These are phyloP conservation scores for Mortierella sp. DNA, from an alignment of 371 early-diverging fungal genomes.

Conservation along the genomic window DNA sequence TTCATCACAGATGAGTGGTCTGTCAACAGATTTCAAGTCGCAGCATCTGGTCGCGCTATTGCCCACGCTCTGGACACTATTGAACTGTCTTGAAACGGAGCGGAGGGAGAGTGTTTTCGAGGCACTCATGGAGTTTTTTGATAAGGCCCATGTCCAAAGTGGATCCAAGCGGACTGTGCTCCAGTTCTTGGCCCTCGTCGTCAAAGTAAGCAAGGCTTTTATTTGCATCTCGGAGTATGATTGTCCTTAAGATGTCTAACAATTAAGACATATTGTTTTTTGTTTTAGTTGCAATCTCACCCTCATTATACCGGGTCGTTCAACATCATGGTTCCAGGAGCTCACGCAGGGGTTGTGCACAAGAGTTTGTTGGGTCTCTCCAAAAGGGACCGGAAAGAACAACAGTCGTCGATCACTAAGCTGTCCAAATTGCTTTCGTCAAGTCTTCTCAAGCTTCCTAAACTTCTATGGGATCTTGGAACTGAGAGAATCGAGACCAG, in stretches of 20 bases:
- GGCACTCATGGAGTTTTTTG: conserved; percentile 46
- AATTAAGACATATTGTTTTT: no score
- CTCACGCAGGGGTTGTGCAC: conserved; percentile 1
- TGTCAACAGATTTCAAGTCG: conserved; percentile 57
- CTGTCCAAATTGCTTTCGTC: conserved; percentile 30
- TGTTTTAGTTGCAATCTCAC: conserved; percentile 43
- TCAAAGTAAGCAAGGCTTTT: conserved; percentile 23
- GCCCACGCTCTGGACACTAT: conserved; percentile 70
- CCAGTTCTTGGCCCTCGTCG: conserved; percentile 44
- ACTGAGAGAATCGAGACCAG: conserved; percentile 61
- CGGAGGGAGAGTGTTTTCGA: conserved; percentile 57
- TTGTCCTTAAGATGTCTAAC: no score
- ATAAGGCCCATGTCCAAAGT: conserved; percentile 30
- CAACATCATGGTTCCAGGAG: conserved; percentile 35
- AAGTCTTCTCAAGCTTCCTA: conserved; percentile 64
- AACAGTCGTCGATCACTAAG: conserved; percentile 31
- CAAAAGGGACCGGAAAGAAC: conserved; percentile 30
- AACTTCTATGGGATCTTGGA: conserved; percentile 66
- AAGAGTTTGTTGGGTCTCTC: conserved; percentile 17
- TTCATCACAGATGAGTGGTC: conserved; percentile 32
- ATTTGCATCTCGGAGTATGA: no score
- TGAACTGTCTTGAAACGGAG: conserved; percentile 63
- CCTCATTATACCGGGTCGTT: conserved; percentile 54
- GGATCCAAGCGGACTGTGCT: conserved; percentile 31
- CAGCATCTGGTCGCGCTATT: conserved; percentile 63